phyloP scores from a whole-genome alignment of 228 moss, liverwort and hornwort genomes.

The Sphagnum magellanicum region DNA sequence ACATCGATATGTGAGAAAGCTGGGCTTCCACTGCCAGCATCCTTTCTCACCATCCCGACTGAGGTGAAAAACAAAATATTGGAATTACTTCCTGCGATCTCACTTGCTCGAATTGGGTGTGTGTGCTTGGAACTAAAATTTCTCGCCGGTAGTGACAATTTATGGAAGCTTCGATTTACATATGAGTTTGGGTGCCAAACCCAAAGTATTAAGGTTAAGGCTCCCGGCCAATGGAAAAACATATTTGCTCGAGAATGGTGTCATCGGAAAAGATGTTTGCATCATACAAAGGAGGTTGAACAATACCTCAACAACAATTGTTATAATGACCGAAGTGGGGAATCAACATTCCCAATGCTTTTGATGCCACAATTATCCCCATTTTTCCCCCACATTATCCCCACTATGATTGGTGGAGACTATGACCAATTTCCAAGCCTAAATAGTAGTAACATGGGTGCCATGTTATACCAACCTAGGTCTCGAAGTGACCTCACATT shows the following conservation, averaged over 20 bases:
- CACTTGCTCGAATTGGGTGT: conserved; percentile 62
- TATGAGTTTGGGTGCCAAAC: conserved; percentile 50
- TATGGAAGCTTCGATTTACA: conserved; percentile 72
- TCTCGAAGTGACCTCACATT: too few species aligned
- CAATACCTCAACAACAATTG: conserved; percentile 21
- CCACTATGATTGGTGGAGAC: conserved; percentile 49
- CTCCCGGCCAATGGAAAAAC: conserved; percentile 77
- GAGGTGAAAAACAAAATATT: conserved; percentile 78
- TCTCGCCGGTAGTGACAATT: conserved; percentile 59
- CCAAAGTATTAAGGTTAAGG: conserved; percentile 23
- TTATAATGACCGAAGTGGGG: neutral
- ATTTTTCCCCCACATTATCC: conserved; percentile 35
- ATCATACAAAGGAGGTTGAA: conserved; percentile 66
- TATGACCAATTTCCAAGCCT: conserved; percentile 35
- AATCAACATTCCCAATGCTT: conserved; percentile 32
- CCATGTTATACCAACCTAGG: too few species aligned
- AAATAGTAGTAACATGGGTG: too few species aligned
- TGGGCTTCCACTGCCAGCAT: conserved; percentile 83
- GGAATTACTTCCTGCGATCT: conserved; percentile 57
- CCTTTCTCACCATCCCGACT: conserved; percentile 67
- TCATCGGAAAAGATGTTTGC: conserved; percentile 58
- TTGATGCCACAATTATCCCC: conserved; percentile 41
- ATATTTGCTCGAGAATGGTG: conserved; percentile 66
- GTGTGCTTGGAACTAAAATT: conserved; percentile 88
- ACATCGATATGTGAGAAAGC: conserved; percentile 81